Evolutionary conservation across 2,329 filamentous ascomycete species (phyloP), one percentile per base, ranked within the genome.

Genomic region (Cyphellophora attinorum): DNA sequence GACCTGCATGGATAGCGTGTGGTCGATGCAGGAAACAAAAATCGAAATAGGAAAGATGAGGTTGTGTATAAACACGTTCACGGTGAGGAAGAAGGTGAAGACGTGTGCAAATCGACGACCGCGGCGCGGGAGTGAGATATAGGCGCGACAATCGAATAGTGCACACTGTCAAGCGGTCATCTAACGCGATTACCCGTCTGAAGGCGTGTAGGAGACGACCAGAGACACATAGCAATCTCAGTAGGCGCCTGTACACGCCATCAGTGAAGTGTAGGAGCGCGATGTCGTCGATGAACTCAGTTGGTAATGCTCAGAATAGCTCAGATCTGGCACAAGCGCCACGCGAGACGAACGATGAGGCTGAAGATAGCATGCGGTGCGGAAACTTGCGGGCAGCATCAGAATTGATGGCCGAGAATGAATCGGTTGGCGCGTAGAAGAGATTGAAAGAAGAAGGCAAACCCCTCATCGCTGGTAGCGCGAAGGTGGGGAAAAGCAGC

Each of bases 1-100:
- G 38, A 36, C 35, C 34, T 41, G 40, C 37, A 44, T 40, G 29
- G 25, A 35, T 25, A 8, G 17, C 21, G 15, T 8, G 14, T n/a
- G 19, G 12, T 28, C 17, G 19, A 34, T 21, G 32, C 33, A 35
- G 19, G 12, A 38, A 29, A 17, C 35, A 36, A 37, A 43, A 15
- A 33, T 42, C 42, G 45, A 47, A 47, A 42, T n/a, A n/a, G n/a
- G n/a, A n/a, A n/a, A n/a, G n/a, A n/a, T n/a, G n/a, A n/a, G n/a
- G n/a, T n/a, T n/a, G n/a, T n/a, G n/a, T n/a, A n/a, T n/a, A n/a
- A n/a, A n/a, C n/a, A n/a, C n/a, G n/a, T n/a, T n/a, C n/a, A n/a
- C n/a, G n/a, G n/a, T n/a, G n/a, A n/a, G n/a, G n/a, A n/a, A n/a
- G n/a, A n/a, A n/a, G n/a, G n/a, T n/a, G n/a, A n/a, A n/a, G n/a